Conservation (phyloP, 352 stramenopile species). For the Globisporangium uncinulatum region DNA sequence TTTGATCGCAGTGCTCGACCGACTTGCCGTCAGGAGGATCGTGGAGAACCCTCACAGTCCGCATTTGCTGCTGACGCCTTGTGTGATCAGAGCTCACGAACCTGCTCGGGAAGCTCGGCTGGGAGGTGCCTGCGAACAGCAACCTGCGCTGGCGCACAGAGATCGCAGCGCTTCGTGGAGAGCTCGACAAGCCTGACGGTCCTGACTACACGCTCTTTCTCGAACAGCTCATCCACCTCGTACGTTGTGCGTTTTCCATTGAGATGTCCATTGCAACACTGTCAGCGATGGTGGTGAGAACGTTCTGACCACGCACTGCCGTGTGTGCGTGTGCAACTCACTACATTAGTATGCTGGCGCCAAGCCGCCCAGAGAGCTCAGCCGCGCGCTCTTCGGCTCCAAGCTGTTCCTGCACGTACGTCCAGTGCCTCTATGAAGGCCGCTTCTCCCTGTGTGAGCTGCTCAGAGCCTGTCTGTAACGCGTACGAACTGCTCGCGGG, state of each 20-base stretch:
- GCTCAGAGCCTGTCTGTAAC: background rate
- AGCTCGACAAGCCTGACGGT: constrained; percentile 25
- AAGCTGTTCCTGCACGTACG: constrained; percentile 58
- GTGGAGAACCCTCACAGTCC: background rate
- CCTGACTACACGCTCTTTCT: constrained; percentile 59
- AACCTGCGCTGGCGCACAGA: constrained; percentile 43
- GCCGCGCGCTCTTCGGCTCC: constrained; percentile 43
- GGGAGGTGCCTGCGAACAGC: constrained; percentile 35
- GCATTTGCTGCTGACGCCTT: background rate
- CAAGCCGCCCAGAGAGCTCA: constrained; percentile 25
- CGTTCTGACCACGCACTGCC: background rate
- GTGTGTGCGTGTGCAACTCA: background rate
- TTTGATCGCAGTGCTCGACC: background rate
- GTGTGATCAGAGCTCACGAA: constrained; percentile 25
- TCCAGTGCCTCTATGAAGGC: background rate
- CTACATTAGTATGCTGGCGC: constrained; percentile 15
- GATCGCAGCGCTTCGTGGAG: constrained; percentile 37
- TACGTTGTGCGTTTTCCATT: constrained; percentile 9
- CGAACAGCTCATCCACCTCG: constrained; percentile 55
- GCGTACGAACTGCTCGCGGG: background rate
- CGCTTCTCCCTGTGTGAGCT: background rate
- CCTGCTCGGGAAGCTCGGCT: constrained; percentile 39
- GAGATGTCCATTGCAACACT: no score
- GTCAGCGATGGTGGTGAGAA: no score
- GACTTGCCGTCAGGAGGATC: background rate